Evolutionary conservation across 2,329 filamentous ascomycete species (phyloP).

Genomic region (Aspergillus sp.): DNA sequence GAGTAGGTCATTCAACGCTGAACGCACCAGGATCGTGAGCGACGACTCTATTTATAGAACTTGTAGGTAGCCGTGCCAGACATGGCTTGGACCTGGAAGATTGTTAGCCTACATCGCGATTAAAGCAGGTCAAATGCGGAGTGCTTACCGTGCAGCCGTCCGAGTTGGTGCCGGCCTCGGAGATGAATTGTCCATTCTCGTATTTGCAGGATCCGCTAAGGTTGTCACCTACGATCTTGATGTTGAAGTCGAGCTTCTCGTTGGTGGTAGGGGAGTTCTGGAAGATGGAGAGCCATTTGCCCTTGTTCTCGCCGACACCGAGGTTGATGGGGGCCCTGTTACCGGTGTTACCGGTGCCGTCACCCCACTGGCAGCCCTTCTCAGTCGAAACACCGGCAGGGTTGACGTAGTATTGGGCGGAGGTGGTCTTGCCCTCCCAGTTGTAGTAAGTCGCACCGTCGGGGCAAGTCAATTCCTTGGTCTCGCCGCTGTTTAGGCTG

Average conservation of each 20-base stretch:
- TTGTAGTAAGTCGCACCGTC: slow-evolving; percentile 70
- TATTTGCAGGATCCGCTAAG: slow-evolving; percentile 64
- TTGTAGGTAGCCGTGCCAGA: slow-evolving; percentile 53
- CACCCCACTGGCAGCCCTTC: slow-evolving; percentile 76
- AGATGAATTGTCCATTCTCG: slow-evolving; percentile 62
- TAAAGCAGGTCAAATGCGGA: slow-evolving; percentile 22
- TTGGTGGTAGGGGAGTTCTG: slow-evolving; percentile 75
- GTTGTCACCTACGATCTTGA: slow-evolving; percentile 70
- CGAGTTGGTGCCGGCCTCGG: slow-evolving; percentile 45
- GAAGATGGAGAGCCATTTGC: slow-evolving; percentile 82
- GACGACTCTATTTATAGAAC: slow-evolving; percentile 33
- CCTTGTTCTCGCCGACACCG: slow-evolving; percentile 71
- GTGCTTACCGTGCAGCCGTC: slow-evolving; percentile 78
- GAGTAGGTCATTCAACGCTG: not conserved
- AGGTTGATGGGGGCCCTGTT: slow-evolving; percentile 89
- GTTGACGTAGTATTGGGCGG: slow-evolving; percentile 97
- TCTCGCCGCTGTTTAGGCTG: slow-evolving; percentile 58
- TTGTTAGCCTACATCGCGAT: not conserved
- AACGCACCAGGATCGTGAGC: slow-evolving; percentile 9
- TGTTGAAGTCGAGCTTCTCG: slow-evolving; percentile 71
- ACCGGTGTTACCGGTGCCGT: slow-evolving; percentile 58
- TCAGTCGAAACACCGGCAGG: slow-evolving; percentile 66
- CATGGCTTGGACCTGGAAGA: slow-evolving; percentile 47
- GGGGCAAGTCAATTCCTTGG: slow-evolving; percentile 71
- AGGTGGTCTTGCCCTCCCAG: slow-evolving; percentile 73